Evolutionary conservation across 176 grass and related monocot genomes (phyloP).

Genomic region (Phyllostachys edulis): DNA sequence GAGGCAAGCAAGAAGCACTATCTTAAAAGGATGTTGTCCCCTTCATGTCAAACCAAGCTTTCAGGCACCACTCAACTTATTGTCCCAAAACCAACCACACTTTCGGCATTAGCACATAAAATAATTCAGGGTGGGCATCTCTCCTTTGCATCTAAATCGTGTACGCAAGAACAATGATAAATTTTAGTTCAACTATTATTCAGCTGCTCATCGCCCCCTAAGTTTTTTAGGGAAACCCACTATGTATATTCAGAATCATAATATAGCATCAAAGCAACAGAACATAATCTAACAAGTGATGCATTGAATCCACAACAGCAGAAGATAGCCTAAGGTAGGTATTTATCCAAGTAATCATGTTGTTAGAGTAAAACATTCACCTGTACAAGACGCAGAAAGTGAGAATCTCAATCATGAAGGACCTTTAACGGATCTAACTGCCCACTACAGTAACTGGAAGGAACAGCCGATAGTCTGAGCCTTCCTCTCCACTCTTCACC

Average conservation of each 20-base stretch:
- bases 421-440: slow-evolving; percentile 67
- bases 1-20: neutral
- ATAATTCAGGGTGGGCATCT: neutral
- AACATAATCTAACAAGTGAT: neutral
- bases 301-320: neutral
- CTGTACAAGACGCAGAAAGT: slow-evolving; percentile 59
- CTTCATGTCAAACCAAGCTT: neutral
- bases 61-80: neutral
- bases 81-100: neutral
- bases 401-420: slow-evolving; percentile 49
- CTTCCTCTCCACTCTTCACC: slow-evolving; percentile 90
- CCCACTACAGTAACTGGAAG: slow-evolving; percentile 85
- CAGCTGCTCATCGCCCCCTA: neutral
- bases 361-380: slow-evolving; percentile 24
- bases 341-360: neutral
- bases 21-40: neutral
- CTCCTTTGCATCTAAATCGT: neutral
- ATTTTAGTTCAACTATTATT: neutral
- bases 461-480: slow-evolving; percentile 56
- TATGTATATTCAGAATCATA: neutral
- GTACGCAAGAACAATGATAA: neutral
- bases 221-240: neutral
- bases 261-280: neutral
- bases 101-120: neutral
- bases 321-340: neutral